Evolutionary conservation across 2,329 filamentous ascomycete species (phyloP), one percentile per base, ranked within the genome.

Genomic region (Fusarium foetens): DNA sequence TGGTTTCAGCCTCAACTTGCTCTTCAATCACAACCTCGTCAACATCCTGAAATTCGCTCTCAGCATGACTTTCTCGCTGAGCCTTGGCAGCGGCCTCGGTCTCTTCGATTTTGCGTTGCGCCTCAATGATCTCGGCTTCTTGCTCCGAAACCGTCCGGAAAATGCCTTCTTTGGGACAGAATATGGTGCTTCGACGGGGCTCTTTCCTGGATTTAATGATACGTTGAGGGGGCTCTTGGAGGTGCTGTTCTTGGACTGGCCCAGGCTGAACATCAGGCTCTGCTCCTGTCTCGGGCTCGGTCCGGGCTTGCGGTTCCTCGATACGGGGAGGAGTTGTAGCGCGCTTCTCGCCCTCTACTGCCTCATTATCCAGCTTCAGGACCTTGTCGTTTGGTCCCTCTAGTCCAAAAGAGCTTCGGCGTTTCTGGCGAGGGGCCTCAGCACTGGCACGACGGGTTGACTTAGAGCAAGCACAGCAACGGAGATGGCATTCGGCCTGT

Each of bases 401-500:
- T 4, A 77, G 66, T 27, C 76, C 73, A 29, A 72, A 68, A 29
- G 73, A 77, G 58, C 72, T 76, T 58, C 73, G 71, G 33, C 74
- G 75, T 64, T 72, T 78, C 43, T 61, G 67, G 48, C 75, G 77
- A 43, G 67, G 68, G 11, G 58, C 58, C 27, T 71, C 61, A 7
- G 29, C 57, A 52, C 57, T 67, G 17, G 66, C 29, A n/a, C 48
- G 70, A 19, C 69, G 68, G 61, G 75, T 75, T 1, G 77, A 72
- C 63, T 84, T 87, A 66, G 83, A 87, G 77, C 90, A 92, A 3
- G 87, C 84, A 82, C 92, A 94, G 80, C 88, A 90, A 51, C 87
- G 86, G 71, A 94, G 87, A 54, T 89, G 86, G 79, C 92, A 94
- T 79, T 95, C 93, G 60, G 92, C 87, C 77, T 93, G 89, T 78